Percentiles rank a stretch among this genome's conserved stretches.
These are phyloP conservation scores for Fusarium solani-melongenae DNA, from an alignment of 2,329 filamentous ascomycete species.

Conservation along the genomic window DNA sequence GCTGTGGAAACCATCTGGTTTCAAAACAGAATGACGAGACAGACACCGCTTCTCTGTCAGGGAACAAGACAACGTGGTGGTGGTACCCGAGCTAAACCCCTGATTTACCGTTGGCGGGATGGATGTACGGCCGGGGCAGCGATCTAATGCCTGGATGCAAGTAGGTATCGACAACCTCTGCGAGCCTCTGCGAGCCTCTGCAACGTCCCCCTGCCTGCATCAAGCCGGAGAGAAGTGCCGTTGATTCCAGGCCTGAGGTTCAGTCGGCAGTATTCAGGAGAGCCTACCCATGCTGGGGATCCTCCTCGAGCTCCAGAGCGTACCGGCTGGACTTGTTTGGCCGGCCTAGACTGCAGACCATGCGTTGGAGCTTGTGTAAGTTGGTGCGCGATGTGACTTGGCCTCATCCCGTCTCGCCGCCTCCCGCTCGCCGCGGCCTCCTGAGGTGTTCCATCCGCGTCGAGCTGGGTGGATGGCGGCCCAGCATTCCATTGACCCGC, in stretches of 20 bases:
- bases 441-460: conserved; percentile 25
- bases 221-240: neutral
- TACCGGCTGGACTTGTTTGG: conserved; percentile 10
- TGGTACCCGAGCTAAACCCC: conserved; percentile 3
- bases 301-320: neutral
- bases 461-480: conserved; percentile 12
- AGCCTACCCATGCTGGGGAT: neutral
- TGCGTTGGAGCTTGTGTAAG: neutral
- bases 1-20: conserved; percentile 1
- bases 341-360: conserved; percentile 27
- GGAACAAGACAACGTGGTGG: neutral
- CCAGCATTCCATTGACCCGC: conserved; percentile 43
- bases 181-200: neutral
- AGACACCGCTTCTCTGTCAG: neutral
- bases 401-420: conserved; percentile 18
- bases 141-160: neutral
- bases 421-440: conserved; percentile 12
- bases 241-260: neutral
- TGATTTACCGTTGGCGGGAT: conserved; percentile 1
- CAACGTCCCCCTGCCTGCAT: neutral
- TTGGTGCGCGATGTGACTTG: conserved; percentile 16
- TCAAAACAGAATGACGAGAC: neutral
- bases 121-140: neutral
- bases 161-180: neutral
- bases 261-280: conserved; percentile 3